Base-by-base conservation (phyloP, 2,329 filamentous ascomycete species). In the Sporothrix brasiliensis region DNA sequence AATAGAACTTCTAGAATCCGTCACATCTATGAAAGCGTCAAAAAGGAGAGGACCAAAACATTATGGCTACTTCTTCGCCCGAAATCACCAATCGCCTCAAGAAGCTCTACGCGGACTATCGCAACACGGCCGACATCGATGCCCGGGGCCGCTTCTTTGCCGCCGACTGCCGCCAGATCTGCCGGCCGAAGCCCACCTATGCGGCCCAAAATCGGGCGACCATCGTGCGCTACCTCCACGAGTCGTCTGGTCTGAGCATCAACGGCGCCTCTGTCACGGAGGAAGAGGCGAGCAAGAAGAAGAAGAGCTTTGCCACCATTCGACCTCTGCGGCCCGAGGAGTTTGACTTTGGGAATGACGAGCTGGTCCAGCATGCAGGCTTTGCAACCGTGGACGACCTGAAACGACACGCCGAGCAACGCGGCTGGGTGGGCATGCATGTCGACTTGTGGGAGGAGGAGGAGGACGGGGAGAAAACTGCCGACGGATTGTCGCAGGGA, bases 371-470 rank as follows among this genome's bases (percentile, higher is more conserved):
- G 58, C 39, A 39, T 11, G 58, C 58, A 3, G 58, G 58, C 16
- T 63, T 63, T 16, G 21, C 39, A 1, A 44, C 58, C n/a, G 39
- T 13, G 13, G 56, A 63, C 1, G 58, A 21, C 11, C 11, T 63
- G 34, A 44, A 47, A 14, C 56, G 75, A 4, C 63, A 13, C 2
- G 69, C 70, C 0, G 39, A 47, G 3, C 74, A 76, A n/a, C 49
- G 76, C 41, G 73, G 70, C 4, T 78, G 77, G 77, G 70, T 72
- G 1, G 77, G 77, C 3, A 73, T 77, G 74, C 74, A 76, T 49
- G 76, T 77, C 3, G 76, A 77, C 56, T 60, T 78, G 41, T 77
- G 77, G 77, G 72, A 73, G 27, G 76, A 76, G 3, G 66, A 56
- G 3, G 49, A 21, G 5, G 56, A 41, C 10, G 44, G 27, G 4